Percentiles rank a stretch among this genome's conserved stretches.
phyloP scores from a whole-genome alignment of 2,329 filamentous ascomycete species.

The Aspergillus sergii region DNA sequence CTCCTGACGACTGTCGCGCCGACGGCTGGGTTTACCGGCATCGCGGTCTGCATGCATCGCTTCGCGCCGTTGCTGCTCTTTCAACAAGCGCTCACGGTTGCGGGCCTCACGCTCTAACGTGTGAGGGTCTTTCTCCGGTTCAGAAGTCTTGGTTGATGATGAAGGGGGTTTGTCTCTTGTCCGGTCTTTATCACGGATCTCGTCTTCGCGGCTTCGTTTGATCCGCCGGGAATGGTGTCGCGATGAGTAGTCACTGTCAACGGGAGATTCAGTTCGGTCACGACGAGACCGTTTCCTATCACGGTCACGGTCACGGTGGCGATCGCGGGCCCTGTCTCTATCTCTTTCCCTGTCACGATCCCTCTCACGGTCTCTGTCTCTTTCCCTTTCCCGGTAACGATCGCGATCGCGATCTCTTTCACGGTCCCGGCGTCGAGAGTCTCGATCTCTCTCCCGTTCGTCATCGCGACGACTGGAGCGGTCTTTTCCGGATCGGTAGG shows the following conservation, averaged over 20 bases:
- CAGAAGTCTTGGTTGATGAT: constrained; percentile 20
- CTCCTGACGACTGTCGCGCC: constrained; percentile 39
- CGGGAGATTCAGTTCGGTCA: constrained; percentile 40
- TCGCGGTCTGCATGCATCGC: constrained; percentile 38
- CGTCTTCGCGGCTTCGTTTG: constrained; percentile 38
- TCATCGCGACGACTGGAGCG: constrained; percentile 33
- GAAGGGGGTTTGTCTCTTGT: constrained; percentile 20
- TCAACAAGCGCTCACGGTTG: constrained; percentile 62
- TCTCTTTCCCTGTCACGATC: constrained; percentile 43
- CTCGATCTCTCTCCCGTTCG: constrained; percentile 27
- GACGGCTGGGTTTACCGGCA: constrained; percentile 32
- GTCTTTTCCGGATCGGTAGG: constrained; percentile 33
- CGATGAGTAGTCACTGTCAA: constrained; percentile 35
- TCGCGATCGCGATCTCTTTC: constrained; percentile 42
- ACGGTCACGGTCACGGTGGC: constrained; percentile 32
- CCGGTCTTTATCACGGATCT: constrained; percentile 27
- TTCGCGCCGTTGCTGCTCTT: constrained; percentile 68
- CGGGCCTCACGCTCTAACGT: constrained; percentile 75
- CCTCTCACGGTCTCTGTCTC: constrained; percentile 41
- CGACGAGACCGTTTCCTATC: constrained; percentile 44
- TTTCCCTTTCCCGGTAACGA: constrained; percentile 40
- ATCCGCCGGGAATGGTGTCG: constrained; percentile 38
- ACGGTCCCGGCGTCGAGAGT: constrained; percentile 40
- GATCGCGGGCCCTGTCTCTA: constrained; percentile 33
- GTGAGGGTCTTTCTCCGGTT: constrained; percentile 63